Evolutionary conservation across 2,329 filamentous ascomycete genomes (phyloP).

Genomic region (Metarhizium anisopliae): DNA sequence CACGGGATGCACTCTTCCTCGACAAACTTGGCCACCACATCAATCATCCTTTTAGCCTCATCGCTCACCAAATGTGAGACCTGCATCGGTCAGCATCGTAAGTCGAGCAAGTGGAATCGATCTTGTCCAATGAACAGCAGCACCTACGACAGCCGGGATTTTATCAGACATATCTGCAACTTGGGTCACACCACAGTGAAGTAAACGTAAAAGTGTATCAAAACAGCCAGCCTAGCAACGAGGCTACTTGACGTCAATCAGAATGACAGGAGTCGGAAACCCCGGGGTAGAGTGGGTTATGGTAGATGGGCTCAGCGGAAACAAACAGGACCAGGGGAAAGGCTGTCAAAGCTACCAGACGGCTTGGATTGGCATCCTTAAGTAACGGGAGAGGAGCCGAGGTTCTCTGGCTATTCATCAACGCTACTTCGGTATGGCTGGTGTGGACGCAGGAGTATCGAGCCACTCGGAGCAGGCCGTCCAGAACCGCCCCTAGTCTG

Average conservation of each 20-base stretch:
- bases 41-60: constrained; percentile 72
- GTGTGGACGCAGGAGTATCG: background rate
- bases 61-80: constrained; percentile 63
- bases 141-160: constrained; percentile 25
- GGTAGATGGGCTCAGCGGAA: background rate
- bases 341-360: background rate
- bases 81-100: constrained; percentile 18
- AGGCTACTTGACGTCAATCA: background rate
- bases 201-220: background rate
- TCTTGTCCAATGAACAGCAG: background rate
- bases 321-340: background rate
- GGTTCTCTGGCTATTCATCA: constrained; percentile 1
- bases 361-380: background rate
- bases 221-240: background rate
- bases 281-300: background rate
- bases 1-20: constrained; percentile 87
- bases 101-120: background rate
- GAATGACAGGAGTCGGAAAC: background rate
- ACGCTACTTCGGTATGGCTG: background rate
- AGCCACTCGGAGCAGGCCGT: background rate
- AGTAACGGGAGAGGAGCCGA: constrained; percentile 4
- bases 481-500: background rate
- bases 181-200: background rate
- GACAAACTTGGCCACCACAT: constrained; percentile 89
- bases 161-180: constrained; percentile 19